Evolutionary conservation across 2,329 filamentous ascomycete genomes (phyloP).

Genomic region (Diplodia corticola): DNA sequence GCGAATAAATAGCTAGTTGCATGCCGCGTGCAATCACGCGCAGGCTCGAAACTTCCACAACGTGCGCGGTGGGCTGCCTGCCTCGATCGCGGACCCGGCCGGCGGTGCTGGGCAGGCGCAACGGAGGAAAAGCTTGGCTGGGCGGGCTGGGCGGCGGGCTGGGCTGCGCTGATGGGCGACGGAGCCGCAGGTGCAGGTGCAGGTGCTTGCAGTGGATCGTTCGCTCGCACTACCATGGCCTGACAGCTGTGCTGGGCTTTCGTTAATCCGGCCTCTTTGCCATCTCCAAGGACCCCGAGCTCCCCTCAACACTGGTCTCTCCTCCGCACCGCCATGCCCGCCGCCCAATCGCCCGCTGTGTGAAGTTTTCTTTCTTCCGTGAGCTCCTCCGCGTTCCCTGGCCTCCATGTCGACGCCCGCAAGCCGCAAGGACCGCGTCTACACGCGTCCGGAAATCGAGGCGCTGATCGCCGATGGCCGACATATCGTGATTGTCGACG

Average conservation of each 20-base stretch:
- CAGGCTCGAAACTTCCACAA: not conserved
- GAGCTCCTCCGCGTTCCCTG: constrained; percentile 10
- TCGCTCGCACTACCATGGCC: constrained; percentile 6
- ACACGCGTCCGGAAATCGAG: constrained; percentile 70
- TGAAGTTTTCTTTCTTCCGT: constrained; percentile 25
- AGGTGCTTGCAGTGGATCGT: not conserved
- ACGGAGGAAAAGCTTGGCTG: not conserved
- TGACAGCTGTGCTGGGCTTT: not conserved
- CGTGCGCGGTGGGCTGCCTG: not conserved
- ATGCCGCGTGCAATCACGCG: constrained; percentile 19
- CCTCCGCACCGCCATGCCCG: constrained; percentile 23
- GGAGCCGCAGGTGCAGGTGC: not conserved
- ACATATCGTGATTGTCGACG: constrained; percentile 77
- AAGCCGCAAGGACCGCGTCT: constrained; percentile 49
- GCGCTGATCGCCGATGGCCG: constrained; percentile 79
- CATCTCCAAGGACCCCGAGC: not conserved
- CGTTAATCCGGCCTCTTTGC: not conserved
- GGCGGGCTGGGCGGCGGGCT: not conserved
- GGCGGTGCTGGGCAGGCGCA: not conserved
- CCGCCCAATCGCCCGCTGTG: constrained; percentile 33
- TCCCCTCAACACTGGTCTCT: not conserved
- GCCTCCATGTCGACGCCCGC: constrained; percentile 31
- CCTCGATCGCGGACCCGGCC: not conserved
- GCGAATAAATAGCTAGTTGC: no score
- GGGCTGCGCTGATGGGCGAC: not conserved